A percentile compares a stretch with the other conserved stretches of the same genome.
phyloP scores from a whole-genome alignment of 768 basidiomycete genomes.

The Nevesoporus exiguus region DNA sequence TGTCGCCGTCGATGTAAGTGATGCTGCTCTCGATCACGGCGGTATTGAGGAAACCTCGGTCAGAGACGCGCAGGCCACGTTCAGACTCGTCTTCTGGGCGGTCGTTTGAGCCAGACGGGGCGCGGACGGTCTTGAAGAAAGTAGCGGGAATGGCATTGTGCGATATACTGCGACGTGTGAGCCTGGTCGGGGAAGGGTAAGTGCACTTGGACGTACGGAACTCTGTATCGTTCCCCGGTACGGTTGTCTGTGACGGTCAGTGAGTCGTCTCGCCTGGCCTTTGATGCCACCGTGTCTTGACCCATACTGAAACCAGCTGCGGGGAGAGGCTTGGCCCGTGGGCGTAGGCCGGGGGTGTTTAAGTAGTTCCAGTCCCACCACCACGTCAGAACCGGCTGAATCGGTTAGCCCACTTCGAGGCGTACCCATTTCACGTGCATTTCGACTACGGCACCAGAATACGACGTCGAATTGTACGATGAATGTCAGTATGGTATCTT shows the following conservation, averaged over 20 bases:
- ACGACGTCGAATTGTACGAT: background rate
- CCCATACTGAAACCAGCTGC: slow-evolving; percentile 20
- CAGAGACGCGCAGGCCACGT: slow-evolving; percentile 74
- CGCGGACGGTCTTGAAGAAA: slow-evolving; percentile 74
- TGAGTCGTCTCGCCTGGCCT: slow-evolving; percentile 22
- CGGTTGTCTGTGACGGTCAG: slow-evolving; percentile 81
- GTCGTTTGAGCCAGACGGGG: slow-evolving; percentile 54
- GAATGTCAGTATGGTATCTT: slow-evolving; percentile 19
- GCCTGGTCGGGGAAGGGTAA: background rate
- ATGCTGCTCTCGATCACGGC: slow-evolving; percentile 78
- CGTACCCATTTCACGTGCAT: slow-evolving; percentile 13
- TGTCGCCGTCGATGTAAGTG: slow-evolving; percentile 90
- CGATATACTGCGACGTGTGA: slow-evolving; percentile 50
- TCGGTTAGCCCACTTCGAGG: background rate
- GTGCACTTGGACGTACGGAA: slow-evolving; percentile 53
- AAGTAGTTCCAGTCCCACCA: background rate
- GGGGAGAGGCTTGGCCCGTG: background rate
- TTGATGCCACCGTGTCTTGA: slow-evolving; percentile 21
- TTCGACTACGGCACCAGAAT: no score
- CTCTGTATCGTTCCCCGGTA: slow-evolving; percentile 70
- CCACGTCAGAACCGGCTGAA: background rate
- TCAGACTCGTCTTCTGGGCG: slow-evolving; percentile 80
- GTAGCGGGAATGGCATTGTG: slow-evolving; percentile 80
- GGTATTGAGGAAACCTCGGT: slow-evolving; percentile 81
- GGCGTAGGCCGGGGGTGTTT: background rate